Conservation (phyloP, 352 stramenopile genomes). For the Pythium rishiriense region DNA sequence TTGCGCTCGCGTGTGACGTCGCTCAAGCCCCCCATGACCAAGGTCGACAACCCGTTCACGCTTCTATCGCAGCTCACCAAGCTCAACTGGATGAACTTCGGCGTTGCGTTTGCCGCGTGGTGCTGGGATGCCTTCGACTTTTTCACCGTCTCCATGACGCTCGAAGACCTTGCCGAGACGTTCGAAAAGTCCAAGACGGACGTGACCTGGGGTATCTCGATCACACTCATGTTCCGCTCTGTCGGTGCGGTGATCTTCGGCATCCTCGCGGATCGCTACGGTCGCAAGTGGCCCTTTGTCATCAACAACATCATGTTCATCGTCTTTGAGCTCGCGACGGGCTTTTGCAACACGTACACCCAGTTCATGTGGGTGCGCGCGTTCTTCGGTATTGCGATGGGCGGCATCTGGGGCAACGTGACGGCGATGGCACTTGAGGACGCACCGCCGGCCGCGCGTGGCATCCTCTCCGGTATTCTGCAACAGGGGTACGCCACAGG, state of each 20-base stretch:
- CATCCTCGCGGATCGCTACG: conserved; percentile 42
- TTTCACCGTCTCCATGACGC: conserved; percentile 50
- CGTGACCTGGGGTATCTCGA: conserved; percentile 52
- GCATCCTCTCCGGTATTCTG: conserved; percentile 48
- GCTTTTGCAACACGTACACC: neutral
- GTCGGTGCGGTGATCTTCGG: conserved; percentile 45
- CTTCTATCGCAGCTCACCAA: neutral
- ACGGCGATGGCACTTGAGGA: conserved; percentile 43
- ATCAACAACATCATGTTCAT: conserved; percentile 19
- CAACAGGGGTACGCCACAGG: conserved; percentile 50
- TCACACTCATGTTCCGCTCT: conserved; percentile 53
- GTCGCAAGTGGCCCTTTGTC: conserved; percentile 12
- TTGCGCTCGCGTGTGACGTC: conserved; percentile 17
- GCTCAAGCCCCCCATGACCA: conserved; percentile 33
- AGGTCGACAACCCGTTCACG: conserved; percentile 9
- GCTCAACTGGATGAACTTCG: conserved; percentile 9
- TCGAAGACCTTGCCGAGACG: conserved; percentile 42
- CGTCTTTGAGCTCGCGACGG: conserved; percentile 10
- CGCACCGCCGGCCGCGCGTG: conserved; percentile 31
- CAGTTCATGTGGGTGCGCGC: conserved; percentile 34
- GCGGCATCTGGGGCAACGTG: conserved; percentile 42
- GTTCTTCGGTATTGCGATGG: conserved; percentile 27
- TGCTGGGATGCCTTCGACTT: conserved; percentile 55
- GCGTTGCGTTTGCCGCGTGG: conserved; percentile 34
- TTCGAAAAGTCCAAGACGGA: conserved; percentile 42